These are phyloP conservation scores for Penicillium sp. DNA, from an alignment of 2,329 filamentous ascomycete genomes.

Conservation along the genomic window DNA sequence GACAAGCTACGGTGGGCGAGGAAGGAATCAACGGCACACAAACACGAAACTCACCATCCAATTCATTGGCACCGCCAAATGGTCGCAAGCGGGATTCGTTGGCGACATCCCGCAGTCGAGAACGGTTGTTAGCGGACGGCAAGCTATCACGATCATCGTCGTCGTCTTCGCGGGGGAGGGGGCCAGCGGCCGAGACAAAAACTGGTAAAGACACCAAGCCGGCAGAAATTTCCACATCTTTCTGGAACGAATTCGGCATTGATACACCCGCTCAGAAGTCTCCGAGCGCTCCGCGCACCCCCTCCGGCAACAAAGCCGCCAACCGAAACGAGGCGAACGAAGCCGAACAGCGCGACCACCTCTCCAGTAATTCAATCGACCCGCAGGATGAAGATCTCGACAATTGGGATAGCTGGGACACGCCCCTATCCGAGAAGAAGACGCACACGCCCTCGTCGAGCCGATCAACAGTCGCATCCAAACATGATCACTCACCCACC, in stretches of 20 bases:
- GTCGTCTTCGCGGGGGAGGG: conserved; percentile 31
- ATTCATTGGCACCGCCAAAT: conserved; percentile 17
- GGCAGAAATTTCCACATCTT: conserved; percentile 45
- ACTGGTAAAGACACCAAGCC: conserved; percentile 44
- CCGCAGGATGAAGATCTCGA: conserved; percentile 47
- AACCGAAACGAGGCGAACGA: conserved; percentile 25
- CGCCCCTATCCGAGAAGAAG: conserved; percentile 40
- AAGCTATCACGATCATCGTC: conserved; percentile 32
- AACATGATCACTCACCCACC: conserved; percentile 45
- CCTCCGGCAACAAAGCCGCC: conserved; percentile 20
- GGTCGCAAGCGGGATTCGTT: conserved; percentile 32
- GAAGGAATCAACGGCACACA: conserved; percentile 68
- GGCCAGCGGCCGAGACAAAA: conserved; percentile 31
- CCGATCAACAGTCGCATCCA: conserved; percentile 52
- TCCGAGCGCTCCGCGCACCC: conserved; percentile 30
- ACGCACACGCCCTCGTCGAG: conserved; percentile 45
- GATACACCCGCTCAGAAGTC: conserved; percentile 46
- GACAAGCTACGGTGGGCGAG: conserved; percentile 93
- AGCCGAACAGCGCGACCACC: conserved; percentile 34
- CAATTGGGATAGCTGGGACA: conserved; percentile 57
- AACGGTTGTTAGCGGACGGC: conserved; percentile 31
- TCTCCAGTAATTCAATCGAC: conserved; percentile 24
- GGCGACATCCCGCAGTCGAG: conserved; percentile 33
- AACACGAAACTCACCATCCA: conserved; percentile 34
- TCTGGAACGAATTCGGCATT: conserved; percentile 53